Evolutionary conservation across 2,329 filamentous ascomycete species (phyloP), one percentile per base, ranked within the genome.

Genomic region (Neofusicoccum kwambonambiense): DNA sequence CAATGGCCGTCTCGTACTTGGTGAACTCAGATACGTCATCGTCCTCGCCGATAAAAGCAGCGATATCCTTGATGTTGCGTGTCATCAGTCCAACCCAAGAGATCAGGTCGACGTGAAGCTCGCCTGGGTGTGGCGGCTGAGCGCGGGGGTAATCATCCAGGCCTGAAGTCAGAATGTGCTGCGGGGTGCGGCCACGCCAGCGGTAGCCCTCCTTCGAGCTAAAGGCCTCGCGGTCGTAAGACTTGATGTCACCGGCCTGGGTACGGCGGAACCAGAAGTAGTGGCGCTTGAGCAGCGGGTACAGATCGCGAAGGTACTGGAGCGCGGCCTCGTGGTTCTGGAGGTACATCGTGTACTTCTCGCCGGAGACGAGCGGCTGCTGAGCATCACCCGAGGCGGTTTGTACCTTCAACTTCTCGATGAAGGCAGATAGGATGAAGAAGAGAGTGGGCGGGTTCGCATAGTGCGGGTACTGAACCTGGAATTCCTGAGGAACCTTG

Each of bases 71-170:
- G 63, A 99, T 86, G n/a, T 90, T 90, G 69, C 90, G 88, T 45
- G 91, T 90, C 92, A 97, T 96, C 81, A 97, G 87, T n/a, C 94
- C 95, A 79, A 99, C 90, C 95, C 95, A 99, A 61, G 91, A 91
- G 76, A 99, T 90, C 62, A 98, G 84, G 78, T 99, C 95, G 35
- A 96, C 89, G 76, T 99, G 94, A 57, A 99, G 85, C 86, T 99
- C 95, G 72, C 92, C 94, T 0, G 95, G 94, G 76, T 97, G 93
- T 31, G 95, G 95, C 13, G 95, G 93, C 77, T 96, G 92, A 8
- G 95, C 86, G 56, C 95, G 91, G 57, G 95, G 95, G 75, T 98
- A 99, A 79, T 99, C 95, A 73, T 99, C 95, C 1, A 99, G 86
- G 2, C 95, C 95, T 61, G 93, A 97, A 4, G 95, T 96, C 56